Conservation (phyloP, 805 yeast genomes). For the Saccharomycopsis babjevae region DNA sequence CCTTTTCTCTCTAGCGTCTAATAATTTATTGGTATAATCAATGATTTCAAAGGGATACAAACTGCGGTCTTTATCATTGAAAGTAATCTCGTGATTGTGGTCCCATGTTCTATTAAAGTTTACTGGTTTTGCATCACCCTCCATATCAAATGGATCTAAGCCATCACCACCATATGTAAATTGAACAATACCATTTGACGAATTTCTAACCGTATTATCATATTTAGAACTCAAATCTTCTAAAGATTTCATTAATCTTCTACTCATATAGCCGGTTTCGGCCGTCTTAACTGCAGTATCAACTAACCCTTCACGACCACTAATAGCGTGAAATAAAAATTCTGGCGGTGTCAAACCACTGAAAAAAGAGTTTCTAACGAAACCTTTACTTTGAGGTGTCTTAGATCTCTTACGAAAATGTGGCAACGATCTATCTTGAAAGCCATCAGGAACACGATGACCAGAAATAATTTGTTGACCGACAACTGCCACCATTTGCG, state of each 20-base stretch:
- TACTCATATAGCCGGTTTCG: conserved; percentile 97
- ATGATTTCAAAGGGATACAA: conserved; percentile 63
- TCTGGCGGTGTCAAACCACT: conserved; percentile 95
- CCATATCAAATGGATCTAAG: conserved; percentile 97
- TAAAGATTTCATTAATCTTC: conserved; percentile 93
- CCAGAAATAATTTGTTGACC: conserved; percentile 99
- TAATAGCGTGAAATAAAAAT: conserved; percentile 94
- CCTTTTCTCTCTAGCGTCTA: conserved; percentile 50
- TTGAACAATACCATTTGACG: conserved; percentile 93
- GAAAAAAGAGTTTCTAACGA: conserved; percentile 90
- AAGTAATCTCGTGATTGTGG: conserved; percentile 69
- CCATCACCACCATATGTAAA: conserved; percentile 99
- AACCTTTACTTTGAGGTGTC: conserved; percentile 96
- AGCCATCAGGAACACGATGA: conserved; percentile 99
- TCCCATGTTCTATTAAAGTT: conserved; percentile 92
- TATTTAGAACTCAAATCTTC: conserved; percentile 92
- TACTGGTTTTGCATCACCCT: conserved; percentile 96
- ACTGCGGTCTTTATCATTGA: conserved; percentile 40
- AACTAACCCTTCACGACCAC: conserved; percentile 98
- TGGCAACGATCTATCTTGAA: conserved; percentile 96
- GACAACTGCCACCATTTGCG: conserved; percentile 99
- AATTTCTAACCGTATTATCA: conserved; percentile 90
- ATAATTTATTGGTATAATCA: conserved; percentile 41
- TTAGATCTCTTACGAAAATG: conserved; percentile 94
- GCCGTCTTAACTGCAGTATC: conserved; percentile 99